phyloP scores from a whole-genome alignment of 202 grass and related monocot genomes.

The Brachypodium distachyon region DNA sequence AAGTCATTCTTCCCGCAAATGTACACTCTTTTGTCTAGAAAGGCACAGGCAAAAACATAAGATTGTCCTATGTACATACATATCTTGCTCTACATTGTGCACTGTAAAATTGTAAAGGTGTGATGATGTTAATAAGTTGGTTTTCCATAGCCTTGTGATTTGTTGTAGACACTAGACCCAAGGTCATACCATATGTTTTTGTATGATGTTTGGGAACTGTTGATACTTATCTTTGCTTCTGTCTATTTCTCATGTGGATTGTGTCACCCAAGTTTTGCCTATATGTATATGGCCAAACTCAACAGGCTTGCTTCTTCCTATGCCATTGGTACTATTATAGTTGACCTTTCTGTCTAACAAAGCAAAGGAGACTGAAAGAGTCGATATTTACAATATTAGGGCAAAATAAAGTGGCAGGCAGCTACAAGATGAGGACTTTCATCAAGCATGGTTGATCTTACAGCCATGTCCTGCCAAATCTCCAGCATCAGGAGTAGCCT shows the following conservation, averaged over 20 bases:
- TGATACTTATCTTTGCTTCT: background rate
- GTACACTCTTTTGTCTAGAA: conserved; percentile 30
- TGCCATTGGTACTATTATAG: background rate
- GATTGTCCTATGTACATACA: background rate
- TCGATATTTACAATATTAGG: background rate
- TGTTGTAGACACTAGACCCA: background rate
- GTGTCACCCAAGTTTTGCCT: background rate
- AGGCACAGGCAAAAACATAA: conserved; percentile 26
- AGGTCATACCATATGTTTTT: background rate
- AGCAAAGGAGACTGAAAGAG: background rate
- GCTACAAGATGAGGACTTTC: background rate
- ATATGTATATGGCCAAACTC: background rate
- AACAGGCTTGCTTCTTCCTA: background rate
- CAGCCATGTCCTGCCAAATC: background rate
- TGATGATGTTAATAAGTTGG: conserved; percentile 12
- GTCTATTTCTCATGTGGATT: background rate
- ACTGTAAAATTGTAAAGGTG: conserved; percentile 19
- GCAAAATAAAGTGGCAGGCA: background rate
- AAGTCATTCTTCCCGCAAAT: conserved; percentile 63
- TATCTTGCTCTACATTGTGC: background rate
- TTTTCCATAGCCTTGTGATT: conserved; percentile 21
- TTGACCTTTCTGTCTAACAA: background rate
- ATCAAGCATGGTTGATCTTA: background rate
- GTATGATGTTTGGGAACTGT: background rate
- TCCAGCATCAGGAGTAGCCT: too few relatives aligned